Conservation (phyloP, 2,329 filamentous ascomycete genomes). For the Penicillium glabrum region DNA sequence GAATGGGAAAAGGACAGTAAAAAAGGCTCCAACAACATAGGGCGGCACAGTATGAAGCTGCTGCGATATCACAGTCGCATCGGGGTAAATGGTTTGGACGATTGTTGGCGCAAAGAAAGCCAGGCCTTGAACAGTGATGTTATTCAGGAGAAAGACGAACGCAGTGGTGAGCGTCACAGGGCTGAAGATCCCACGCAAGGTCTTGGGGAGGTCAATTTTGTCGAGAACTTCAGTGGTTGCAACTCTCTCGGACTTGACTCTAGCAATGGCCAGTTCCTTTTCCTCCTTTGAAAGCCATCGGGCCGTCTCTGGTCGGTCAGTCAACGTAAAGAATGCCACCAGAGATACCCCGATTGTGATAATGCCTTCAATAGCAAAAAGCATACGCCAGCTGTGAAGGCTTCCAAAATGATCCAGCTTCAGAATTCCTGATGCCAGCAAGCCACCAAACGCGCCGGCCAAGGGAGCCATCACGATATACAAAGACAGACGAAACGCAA, state of each 20-base stretch:
- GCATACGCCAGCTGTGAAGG: conserved; percentile 65
- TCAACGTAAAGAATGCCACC: conserved; percentile 63
- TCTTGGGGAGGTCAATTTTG: conserved; percentile 60
- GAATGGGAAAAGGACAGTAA: conserved; percentile 62
- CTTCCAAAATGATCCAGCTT: conserved; percentile 59
- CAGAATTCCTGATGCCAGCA: conserved; percentile 65
- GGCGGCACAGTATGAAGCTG: conserved; percentile 71
- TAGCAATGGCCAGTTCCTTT: conserved; percentile 64
- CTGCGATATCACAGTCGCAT: conserved; percentile 58
- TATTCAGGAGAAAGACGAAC: conserved; percentile 64
- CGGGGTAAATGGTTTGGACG: conserved; percentile 66
- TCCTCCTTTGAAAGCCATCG: conserved; percentile 66
- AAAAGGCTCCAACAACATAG: conserved; percentile 67
- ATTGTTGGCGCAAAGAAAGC: conserved; percentile 72
- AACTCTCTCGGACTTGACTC: conserved; percentile 68
- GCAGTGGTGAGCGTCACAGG: conserved; percentile 60
- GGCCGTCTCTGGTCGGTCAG: conserved; percentile 68
- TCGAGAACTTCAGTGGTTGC: conserved; percentile 64
- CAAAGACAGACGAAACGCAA: conserved; percentile 65
- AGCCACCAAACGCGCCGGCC: conserved; percentile 69
- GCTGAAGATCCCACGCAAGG: conserved; percentile 61
- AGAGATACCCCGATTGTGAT: conserved; percentile 60
- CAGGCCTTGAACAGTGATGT: conserved; percentile 70
- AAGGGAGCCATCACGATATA: conserved; percentile 72
- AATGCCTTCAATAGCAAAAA: conserved; percentile 71